Conservation (phyloP, 148 eudicot genomes). For the Euryodendron excelsum region DNA sequence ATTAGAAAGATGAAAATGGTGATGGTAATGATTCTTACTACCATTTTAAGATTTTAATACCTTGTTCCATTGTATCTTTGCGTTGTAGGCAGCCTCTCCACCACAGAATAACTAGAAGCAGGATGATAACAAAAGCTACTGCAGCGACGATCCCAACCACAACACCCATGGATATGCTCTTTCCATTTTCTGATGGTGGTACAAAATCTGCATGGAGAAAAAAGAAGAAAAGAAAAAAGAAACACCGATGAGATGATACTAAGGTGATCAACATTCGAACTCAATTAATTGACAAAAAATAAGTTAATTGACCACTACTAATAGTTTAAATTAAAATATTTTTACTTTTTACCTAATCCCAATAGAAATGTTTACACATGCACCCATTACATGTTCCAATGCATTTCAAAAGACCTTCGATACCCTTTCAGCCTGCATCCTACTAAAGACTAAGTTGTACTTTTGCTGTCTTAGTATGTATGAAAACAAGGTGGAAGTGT, state of each 20-base stretch:
- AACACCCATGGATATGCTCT: conserved; percentile 15
- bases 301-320: background rate
- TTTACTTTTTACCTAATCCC: background rate
- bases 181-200: conserved; percentile 19
- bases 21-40: background rate
- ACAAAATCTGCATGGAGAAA: conserved; percentile 15
- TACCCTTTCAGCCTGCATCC: background rate
- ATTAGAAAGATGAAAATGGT: background rate
- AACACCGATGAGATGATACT: background rate
- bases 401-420: background rate
- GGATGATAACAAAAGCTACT: conserved; percentile 10
- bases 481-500: too few relatives aligned
- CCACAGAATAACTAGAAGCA: conserved; percentile 31
- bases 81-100: conserved; percentile 21
- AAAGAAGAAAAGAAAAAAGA: background rate
- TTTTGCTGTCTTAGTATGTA: background rate
- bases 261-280: background rate
- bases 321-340: background rate
- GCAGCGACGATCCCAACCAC: conserved; percentile 30
- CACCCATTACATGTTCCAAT: background rate
- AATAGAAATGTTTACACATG: background rate
- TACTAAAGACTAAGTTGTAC: background rate
- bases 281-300: background rate
- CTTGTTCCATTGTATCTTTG: conserved; percentile 16
- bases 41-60: conserved; percentile 8